A percentile compares a stretch with the other conserved stretches of the same genome.
phyloP scores from a whole-genome alignment of 768 basidiomycete genomes.

The Tricholomella constricta region DNA sequence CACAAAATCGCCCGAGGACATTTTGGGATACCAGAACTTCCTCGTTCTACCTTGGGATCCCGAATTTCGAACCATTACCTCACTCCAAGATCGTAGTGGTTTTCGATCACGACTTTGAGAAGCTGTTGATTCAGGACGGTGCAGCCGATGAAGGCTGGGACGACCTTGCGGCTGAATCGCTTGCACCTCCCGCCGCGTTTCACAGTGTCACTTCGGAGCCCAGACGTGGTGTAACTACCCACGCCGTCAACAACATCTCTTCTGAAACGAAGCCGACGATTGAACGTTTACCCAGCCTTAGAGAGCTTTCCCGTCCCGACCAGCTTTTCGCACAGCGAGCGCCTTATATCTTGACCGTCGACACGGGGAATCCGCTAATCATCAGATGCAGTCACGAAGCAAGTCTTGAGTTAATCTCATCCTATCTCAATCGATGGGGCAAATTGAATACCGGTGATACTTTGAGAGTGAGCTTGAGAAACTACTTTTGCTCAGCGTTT shows the following conservation, averaged over 20 bases:
- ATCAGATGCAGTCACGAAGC: conserved; percentile 41
- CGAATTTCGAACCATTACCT: conserved; percentile 28
- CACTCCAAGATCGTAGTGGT: conserved; percentile 28
- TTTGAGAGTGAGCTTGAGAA: conserved; percentile 23
- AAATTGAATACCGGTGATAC: conserved; percentile 31
- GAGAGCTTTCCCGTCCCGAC: conserved; percentile 32
- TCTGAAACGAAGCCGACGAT: conserved; percentile 8
- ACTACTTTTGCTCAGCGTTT: background rate
- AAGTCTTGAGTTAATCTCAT: conserved; percentile 34
- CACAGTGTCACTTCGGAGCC: background rate
- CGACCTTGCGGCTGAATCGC: conserved; percentile 23
- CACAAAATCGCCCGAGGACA: conserved; percentile 24
- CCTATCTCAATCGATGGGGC: conserved; percentile 40
- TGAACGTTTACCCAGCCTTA: conserved; percentile 27
- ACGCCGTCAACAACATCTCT: background rate
- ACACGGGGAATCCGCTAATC: conserved; percentile 26
- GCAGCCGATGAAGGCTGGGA: conserved; percentile 34
- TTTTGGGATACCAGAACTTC: conserved; percentile 29
- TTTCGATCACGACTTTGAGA: conserved; percentile 38
- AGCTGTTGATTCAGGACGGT: conserved; percentile 23
- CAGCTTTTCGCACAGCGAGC: conserved; percentile 32
- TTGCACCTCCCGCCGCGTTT: background rate
- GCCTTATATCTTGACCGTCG: conserved; percentile 37
- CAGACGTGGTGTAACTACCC: background rate
- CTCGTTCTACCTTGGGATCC: conserved; percentile 35